Evolutionary conservation across 345 rosid species (phyloP).

Genomic region (Geranium rotundifolium): DNA sequence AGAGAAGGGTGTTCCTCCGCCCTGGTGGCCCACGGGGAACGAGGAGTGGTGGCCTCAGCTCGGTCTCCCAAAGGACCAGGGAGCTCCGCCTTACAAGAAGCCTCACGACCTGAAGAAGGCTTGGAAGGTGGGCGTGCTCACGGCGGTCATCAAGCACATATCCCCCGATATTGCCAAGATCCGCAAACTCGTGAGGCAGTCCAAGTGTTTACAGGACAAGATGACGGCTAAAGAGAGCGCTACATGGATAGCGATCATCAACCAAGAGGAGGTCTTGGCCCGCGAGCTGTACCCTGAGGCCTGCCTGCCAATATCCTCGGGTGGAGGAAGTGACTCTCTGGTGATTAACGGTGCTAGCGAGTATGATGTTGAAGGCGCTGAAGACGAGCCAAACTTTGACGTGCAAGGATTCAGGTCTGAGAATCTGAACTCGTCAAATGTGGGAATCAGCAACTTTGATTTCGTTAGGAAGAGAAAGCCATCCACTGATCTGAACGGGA

Average conservation of each 20-base stretch:
- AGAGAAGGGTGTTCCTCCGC: conserved; percentile 78
- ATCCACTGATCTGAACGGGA: conserved; percentile 24
- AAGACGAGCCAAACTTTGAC: conserved; percentile 44
- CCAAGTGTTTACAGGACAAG: conserved; percentile 81
- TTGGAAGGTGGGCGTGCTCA: conserved; percentile 87
- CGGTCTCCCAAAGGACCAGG: conserved; percentile 50
- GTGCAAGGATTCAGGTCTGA: conserved; percentile 50
- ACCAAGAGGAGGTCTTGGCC: conserved; percentile 54
- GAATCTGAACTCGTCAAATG: conserved; percentile 23
- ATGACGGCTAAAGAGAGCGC: conserved; percentile 91
- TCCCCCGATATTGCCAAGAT: conserved; percentile 65
- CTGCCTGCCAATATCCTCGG: conserved; percentile 41
- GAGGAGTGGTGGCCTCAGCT: conserved; percentile 91
- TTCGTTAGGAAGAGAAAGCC: conserved; percentile 59
- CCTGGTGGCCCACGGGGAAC: conserved; percentile 92
- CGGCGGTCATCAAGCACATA: conserved; percentile 80
- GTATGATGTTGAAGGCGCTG: conserved; percentile 73
- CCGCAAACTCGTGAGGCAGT: conserved; percentile 70
- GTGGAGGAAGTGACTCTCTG: conserved; percentile 37
- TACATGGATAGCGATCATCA: conserved; percentile 83
- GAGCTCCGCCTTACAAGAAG: conserved; percentile 94
- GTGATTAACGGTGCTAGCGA: conserved; percentile 45
- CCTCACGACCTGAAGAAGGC: conserved; percentile 95
- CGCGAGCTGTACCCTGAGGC: conserved; percentile 43
- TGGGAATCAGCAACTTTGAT: conserved; percentile 34